Percentiles rank a stretch among this genome's conserved stretches.
Evolutionary conservation across 139 green algal genomes (phyloP).

Genomic region (Zygnema circumcarinatum): DNA sequence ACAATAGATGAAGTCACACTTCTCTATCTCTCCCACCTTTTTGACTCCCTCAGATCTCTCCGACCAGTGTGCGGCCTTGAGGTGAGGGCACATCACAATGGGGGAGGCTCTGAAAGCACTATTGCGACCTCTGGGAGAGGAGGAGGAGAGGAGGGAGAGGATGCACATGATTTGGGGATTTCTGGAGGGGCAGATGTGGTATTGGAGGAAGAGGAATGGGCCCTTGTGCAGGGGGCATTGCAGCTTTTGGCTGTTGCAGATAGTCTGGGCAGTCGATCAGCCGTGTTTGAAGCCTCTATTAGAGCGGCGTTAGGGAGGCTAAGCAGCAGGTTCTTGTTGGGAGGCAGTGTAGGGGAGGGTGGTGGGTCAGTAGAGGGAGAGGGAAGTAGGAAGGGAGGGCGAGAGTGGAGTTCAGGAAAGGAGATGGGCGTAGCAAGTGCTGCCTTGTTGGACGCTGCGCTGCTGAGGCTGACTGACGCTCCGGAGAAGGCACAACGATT

Average conservation of each 20-base stretch:
- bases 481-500: conserved; percentile 51
- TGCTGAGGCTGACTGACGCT: conserved; percentile 49
- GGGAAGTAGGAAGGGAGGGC: neutral
- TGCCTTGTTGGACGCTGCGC: conserved; percentile 11
- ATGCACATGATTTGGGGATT: neutral
- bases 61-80: conserved; percentile 38
- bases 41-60: conserved; percentile 49
- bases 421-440: neutral
- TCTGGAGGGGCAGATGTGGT: neutral
- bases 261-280: conserved; percentile 44
- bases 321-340: neutral
- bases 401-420: neutral
- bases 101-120: conserved; percentile 15
- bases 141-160: neutral
- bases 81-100: neutral
- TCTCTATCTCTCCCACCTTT: conserved; percentile 58
- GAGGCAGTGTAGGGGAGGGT: neutral
- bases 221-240: conserved; percentile 61
- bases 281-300: conserved; percentile 59
- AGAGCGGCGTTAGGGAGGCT: conserved; percentile 29
- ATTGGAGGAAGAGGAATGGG: conserved; percentile 55
- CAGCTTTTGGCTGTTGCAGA: conserved; percentile 68
- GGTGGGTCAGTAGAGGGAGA: neutral
- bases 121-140: neutral
- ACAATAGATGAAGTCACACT: conserved; percentile 67